phyloP scores from a whole-genome alignment of 2,329 filamentous ascomycete genomes.

The Colletotrichum sp. region DNA sequence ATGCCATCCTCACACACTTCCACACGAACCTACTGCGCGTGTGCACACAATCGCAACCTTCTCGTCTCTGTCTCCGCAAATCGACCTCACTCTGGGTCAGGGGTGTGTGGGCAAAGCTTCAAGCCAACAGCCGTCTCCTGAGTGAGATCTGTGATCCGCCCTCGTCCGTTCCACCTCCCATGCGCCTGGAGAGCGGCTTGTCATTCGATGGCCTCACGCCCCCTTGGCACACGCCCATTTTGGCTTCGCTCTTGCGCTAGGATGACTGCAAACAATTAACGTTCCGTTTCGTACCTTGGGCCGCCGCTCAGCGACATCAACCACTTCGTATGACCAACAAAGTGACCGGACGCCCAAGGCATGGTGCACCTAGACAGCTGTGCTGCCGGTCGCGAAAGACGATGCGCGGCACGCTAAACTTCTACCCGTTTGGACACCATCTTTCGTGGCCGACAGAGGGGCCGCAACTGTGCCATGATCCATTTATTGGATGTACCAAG shows the following conservation, averaged over 20 bases:
- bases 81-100: neutral
- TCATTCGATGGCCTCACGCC: constrained; percentile 3
- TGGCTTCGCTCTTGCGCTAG: neutral
- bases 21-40: neutral
- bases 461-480: neutral
- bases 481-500: neutral
- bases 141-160: constrained; percentile 20
- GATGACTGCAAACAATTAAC: constrained; percentile 22
- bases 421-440: neutral
- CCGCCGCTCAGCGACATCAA: neutral
- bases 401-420: neutral
- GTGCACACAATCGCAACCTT: neutral
- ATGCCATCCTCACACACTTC: neutral
- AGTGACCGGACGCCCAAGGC: neutral
- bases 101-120: constrained; percentile 10
- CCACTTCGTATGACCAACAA: neutral
- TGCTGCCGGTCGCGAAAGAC: neutral
- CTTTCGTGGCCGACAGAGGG: neutral
- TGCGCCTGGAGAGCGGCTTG: constrained; percentile 18
- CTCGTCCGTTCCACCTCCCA: constrained; percentile 14
- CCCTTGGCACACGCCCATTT: neutral
- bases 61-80: neutral
- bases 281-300: constrained; percentile 21
- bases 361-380: neutral
- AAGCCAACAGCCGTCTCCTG: constrained; percentile 15